A percentile compares a stretch with the other conserved stretches of the same genome.
Conservation (phyloP, 2,329 filamentous ascomycete species). For the Domatiomyces globalis region DNA sequence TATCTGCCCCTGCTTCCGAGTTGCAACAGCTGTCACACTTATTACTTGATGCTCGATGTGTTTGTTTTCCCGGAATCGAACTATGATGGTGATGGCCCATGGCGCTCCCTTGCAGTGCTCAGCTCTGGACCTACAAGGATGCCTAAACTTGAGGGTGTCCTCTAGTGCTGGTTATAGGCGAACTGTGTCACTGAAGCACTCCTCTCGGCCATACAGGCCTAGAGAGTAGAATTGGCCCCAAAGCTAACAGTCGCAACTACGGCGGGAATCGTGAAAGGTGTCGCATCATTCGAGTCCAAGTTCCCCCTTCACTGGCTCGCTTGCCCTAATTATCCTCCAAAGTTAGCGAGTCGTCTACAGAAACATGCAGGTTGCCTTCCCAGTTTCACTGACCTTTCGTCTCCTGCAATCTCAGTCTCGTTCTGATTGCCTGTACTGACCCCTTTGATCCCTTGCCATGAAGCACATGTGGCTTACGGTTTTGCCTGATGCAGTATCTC, state of each 20-base stretch:
- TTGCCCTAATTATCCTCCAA: not conserved
- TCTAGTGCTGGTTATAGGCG: too few relatives aligned
- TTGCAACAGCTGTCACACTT: not conserved
- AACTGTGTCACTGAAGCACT: not conserved
- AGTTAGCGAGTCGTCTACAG: not conserved
- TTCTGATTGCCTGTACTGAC: not conserved
- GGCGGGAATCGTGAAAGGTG: too few relatives aligned
- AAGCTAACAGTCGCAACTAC: too few relatives aligned
- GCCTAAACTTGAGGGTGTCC: not conserved
- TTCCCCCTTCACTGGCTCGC: not conserved
- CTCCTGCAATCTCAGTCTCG: not conserved
- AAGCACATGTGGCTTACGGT: not conserved
- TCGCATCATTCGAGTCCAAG: too few relatives aligned
- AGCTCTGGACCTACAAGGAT: not conserved
- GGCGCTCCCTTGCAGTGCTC: too few relatives aligned
- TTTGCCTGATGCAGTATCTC: not conserved
- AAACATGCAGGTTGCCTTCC: not conserved
- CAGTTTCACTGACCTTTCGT: not conserved
- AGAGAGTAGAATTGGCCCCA: not conserved
- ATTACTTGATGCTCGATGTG: too few relatives aligned
- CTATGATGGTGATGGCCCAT: too few relatives aligned
- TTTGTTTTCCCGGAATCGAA: not conserved
- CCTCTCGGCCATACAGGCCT: not conserved
- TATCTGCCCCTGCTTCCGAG: not conserved
- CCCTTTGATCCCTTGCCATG: not conserved